Evolutionary conservation across 192 early-diverging fungal genomes (phyloP), one percentile per base, ranked within the genome.

Genomic region (Umbelopsis sp.): DNA sequence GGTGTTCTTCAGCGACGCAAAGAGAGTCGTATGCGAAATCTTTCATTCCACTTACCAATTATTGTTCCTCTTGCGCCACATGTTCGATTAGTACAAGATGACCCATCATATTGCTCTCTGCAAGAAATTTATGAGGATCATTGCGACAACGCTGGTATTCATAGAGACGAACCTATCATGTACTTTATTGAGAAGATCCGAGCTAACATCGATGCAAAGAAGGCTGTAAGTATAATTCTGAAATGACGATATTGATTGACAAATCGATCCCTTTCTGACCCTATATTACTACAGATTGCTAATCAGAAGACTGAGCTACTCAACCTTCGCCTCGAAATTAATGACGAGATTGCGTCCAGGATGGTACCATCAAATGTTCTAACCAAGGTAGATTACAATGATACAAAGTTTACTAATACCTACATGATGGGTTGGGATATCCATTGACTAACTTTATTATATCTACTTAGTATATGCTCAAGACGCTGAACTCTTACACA

Each of bases 91-190:
- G 91, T 99, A 4, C 87, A 95, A 78, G 96, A 98, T 78, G 95
- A 97, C 76, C 87, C 95, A 6, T 92, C 92, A 14, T 92, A 97
- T 62, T 87, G 89, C 26, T 92, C 94, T 9, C 78, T 99, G 25
- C 94, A 98, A 72, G 94, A 97, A 50, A 91, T 99, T 45, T 99
- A 92, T 78, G 96, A 97, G 78, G 85, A 91, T 25, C 88, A 98
- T 71, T 97, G 96, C 54, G 84, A 86, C 44, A 82, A 79, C 53
- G 77, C 76, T 45, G 87, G 91, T 21, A 89, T 92, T 26, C 85
- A 92, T 70, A 96, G 95, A 76, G 96, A 98, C 76, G 94, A 92
- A 50, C 92, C 95, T 0, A 90, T 93, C 31, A 86, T 94, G 54
- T 92, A 89, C 78, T 94, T 91, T 76, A 89, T 91, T 21, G 85